These are phyloP conservation scores for Aphanomyces astaci DNA, from an alignment of 352 stramenopile species.

Conservation along the genomic window DNA sequence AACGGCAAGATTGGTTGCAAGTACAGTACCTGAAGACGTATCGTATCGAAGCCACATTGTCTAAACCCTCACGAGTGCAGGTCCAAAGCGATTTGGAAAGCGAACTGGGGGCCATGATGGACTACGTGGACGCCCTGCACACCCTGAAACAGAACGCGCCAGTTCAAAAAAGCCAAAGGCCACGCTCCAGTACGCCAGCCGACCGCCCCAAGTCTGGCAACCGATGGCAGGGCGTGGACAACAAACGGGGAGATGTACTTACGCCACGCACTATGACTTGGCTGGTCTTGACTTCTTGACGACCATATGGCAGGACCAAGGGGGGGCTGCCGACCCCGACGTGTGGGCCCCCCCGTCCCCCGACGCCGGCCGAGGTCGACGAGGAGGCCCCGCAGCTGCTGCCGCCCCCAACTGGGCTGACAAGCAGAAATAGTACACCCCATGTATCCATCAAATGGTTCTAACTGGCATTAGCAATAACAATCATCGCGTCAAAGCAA, in stretches of 20 bases:
- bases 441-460: background rate
- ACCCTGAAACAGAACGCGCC: slow-evolving; percentile 44
- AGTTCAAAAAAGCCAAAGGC: slow-evolving; percentile 22
- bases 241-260: slow-evolving; percentile 23
- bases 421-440: slow-evolving; percentile 12
- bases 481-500: background rate
- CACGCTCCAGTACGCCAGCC: slow-evolving; percentile 12
- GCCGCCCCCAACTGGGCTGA: slow-evolving; percentile 18
- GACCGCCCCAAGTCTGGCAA: slow-evolving; percentile 30
- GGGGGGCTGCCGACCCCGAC: slow-evolving; percentile 54
- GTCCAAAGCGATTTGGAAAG: slow-evolving; percentile 80
- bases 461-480: slow-evolving; percentile 1
- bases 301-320: background rate
- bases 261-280: background rate
- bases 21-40: slow-evolving; percentile 26
- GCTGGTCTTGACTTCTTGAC: background rate
- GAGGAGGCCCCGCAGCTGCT: background rate
- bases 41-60: background rate
- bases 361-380: slow-evolving; percentile 26
- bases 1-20: slow-evolving; percentile 76
- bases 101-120: slow-evolving; percentile 61
- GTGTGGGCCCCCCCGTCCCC: slow-evolving; percentile 66
- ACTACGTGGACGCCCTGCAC: slow-evolving; percentile 70
- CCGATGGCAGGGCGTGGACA: slow-evolving; percentile 48
- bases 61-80: slow-evolving; percentile 26